These are phyloP conservation scores for Podospora conica DNA, from an alignment of 495 filamentous ascomycete genomes.

Conservation along the genomic window DNA sequence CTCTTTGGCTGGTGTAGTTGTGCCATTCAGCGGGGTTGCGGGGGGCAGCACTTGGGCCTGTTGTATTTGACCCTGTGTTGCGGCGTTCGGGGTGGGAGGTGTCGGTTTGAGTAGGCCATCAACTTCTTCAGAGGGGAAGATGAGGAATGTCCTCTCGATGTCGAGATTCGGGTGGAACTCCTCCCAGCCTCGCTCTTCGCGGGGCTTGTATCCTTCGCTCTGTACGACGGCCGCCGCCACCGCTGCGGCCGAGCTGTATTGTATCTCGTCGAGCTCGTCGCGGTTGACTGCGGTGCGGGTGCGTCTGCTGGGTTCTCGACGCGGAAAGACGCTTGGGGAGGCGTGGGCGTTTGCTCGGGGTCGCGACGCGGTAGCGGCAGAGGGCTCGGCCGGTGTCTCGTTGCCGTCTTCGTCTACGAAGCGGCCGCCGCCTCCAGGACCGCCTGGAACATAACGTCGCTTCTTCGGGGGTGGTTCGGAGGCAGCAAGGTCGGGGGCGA, in stretches of 20 bases:
- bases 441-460: constrained; percentile 64
- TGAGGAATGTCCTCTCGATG: constrained; percentile 66
- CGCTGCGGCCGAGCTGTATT: constrained; percentile 71
- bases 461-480: constrained; percentile 50
- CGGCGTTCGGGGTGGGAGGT: constrained; percentile 36
- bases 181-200: constrained; percentile 93
- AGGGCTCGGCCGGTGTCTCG: constrained; percentile 39
- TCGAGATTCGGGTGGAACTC: constrained; percentile 96
- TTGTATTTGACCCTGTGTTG: not conserved
- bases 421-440: constrained; percentile 71
- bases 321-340: constrained; percentile 39
- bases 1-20: constrained; percentile 36
- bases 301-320: constrained; percentile 48
- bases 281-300: constrained; percentile 45
- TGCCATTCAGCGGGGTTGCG: constrained; percentile 26
- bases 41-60: constrained; percentile 13
- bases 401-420: constrained; percentile 61
- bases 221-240: constrained; percentile 78
- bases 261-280: constrained; percentile 47
- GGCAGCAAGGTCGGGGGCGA: constrained; percentile 33
- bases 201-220: constrained; percentile 91
- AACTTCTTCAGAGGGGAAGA: constrained; percentile 78
- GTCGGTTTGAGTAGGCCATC: constrained; percentile 54
- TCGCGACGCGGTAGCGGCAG: constrained; percentile 29
- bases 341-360: constrained; percentile 31